Evolutionary conservation across 2,329 filamentous ascomycete species (phyloP).

Genomic region (Sclerotiophoma versabilis): DNA sequence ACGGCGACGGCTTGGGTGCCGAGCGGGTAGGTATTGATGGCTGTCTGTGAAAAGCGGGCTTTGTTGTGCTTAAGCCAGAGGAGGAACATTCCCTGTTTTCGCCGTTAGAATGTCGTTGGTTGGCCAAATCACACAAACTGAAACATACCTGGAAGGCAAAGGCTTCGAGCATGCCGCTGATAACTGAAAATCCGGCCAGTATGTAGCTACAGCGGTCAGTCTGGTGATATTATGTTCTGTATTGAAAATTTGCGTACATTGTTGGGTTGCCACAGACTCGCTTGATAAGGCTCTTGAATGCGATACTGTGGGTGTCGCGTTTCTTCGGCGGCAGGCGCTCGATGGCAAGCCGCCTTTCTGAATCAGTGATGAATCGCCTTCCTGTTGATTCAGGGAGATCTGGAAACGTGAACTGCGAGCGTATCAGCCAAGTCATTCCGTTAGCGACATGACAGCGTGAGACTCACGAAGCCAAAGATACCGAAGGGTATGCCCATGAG

Average conservation of each 20-base stretch:
- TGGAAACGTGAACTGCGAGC: constrained; percentile 29
- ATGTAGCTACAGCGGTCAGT: constrained; percentile 42
- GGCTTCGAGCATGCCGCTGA: constrained; percentile 45
- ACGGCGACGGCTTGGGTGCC: constrained; percentile 65
- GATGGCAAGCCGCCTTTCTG: constrained; percentile 29
- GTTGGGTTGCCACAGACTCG: constrained; percentile 24
- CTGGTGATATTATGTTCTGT: too few species aligned
- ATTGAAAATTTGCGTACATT: constrained; percentile 8
- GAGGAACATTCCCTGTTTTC: constrained; percentile 25
- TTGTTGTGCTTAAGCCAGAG: constrained; percentile 30
- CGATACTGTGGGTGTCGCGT: constrained; percentile 28
- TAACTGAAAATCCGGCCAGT: constrained; percentile 47
- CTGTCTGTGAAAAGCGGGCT: constrained; percentile 44
- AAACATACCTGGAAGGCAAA: constrained; percentile 28
- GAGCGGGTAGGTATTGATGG: constrained; percentile 65
- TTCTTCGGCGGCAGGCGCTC: constrained; percentile 30
- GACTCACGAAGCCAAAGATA: constrained; percentile 30
- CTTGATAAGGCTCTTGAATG: constrained; percentile 23
- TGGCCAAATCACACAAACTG: neutral
- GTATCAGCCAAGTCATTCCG: neutral
- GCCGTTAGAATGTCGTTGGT: neutral
- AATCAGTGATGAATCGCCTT: constrained; percentile 20
- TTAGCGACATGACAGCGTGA: neutral
- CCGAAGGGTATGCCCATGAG: constrained; percentile 33
- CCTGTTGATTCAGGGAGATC: constrained; percentile 28